Conservation (phyloP, 2,329 filamentous ascomycete species). For the Fusarium palustre region DNA sequence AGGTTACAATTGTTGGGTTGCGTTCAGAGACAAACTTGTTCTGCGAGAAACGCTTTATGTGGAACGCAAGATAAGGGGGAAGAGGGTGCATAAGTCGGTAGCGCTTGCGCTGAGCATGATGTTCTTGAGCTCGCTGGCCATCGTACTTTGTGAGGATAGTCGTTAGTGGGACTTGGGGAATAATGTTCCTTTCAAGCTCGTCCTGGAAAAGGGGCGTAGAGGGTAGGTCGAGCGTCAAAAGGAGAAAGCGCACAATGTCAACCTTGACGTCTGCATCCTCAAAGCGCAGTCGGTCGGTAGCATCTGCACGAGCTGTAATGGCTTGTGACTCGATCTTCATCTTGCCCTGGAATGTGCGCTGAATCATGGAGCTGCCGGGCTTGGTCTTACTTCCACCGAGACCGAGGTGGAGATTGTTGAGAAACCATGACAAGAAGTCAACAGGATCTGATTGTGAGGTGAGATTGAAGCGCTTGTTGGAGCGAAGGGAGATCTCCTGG, state of each 20-base stretch:
- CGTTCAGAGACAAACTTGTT: conserved; percentile 98
- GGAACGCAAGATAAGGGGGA: conserved; percentile 90
- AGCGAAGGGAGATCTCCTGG: conserved; percentile 90
- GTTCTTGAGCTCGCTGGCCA: conserved; percentile 86
- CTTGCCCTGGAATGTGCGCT: conserved; percentile 92
- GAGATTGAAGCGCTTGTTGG: conserved; percentile 91
- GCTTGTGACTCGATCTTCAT: conserved; percentile 93
- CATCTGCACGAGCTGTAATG: conserved; percentile 91
- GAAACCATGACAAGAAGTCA: conserved; percentile 96
- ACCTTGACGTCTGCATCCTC: conserved; percentile 87
- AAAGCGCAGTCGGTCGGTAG: conserved; percentile 88
- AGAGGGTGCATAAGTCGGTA: conserved; percentile 92
- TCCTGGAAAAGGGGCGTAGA: conserved; percentile 95
- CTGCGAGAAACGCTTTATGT: conserved; percentile 95
- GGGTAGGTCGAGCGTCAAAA: conserved; percentile 93
- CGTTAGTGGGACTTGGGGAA: conserved; percentile 88
- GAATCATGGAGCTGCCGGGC: conserved; percentile 85
- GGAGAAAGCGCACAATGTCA: conserved; percentile 83
- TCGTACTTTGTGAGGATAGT: conserved; percentile 93
- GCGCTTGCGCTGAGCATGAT: conserved; percentile 86
- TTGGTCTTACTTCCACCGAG: conserved; percentile 91
- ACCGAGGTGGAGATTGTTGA: conserved; percentile 93
- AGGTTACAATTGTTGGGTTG: conserved; percentile 98
- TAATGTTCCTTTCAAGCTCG: conserved; percentile 93
- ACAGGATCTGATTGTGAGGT: conserved; percentile 94